Evolutionary conservation across 192 early-diverging fungal genomes (phyloP).

Genomic region (Obelidium mucronatum): DNA sequence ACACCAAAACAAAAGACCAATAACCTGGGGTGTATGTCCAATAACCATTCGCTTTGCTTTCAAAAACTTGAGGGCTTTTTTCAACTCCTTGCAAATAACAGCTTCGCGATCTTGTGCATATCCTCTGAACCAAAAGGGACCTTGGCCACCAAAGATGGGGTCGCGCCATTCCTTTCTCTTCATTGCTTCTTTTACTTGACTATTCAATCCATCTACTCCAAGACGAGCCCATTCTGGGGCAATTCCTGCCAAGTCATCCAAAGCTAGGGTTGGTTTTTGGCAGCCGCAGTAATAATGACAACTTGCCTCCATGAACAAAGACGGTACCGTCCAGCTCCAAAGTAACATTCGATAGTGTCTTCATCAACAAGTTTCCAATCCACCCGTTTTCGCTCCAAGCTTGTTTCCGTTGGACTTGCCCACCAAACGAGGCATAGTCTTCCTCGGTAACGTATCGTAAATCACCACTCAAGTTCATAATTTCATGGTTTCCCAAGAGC

Average conservation of each 20-base stretch:
- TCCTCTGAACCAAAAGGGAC: conserved; percentile 65
- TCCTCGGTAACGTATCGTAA: conserved; percentile 63
- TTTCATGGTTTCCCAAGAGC: conserved; percentile 61
- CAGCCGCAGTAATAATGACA: no score
- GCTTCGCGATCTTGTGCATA: conserved; percentile 62
- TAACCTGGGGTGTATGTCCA: conserved; percentile 44
- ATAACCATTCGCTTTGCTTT: conserved; percentile 73
- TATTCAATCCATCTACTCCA: conserved; percentile 62
- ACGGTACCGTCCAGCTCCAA: conserved; percentile 58
- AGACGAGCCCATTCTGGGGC: conserved; percentile 46
- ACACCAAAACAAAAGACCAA: not conserved
- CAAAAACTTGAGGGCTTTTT: conserved; percentile 53
- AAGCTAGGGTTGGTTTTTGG: no score
- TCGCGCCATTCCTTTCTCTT: conserved; percentile 22
- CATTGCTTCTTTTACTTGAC: conserved; percentile 43
- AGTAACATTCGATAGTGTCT: conserved; percentile 44
- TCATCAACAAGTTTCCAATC: conserved; percentile 51
- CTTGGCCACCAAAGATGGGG: conserved; percentile 50
- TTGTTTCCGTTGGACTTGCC: conserved; percentile 43
- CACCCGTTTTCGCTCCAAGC: conserved; percentile 61
- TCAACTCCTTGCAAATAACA: conserved; percentile 52
- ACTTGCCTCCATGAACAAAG: conserved; percentile 73
- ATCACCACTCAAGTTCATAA: conserved; percentile 71
- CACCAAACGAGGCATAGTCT: conserved; percentile 65
- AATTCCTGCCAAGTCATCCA: no score